Percentiles rank a stretch among this genome's conserved stretches.
Evolutionary conservation across 768 basidiomycete species (phyloP).

Genomic region (Amanita phalloides): DNA sequence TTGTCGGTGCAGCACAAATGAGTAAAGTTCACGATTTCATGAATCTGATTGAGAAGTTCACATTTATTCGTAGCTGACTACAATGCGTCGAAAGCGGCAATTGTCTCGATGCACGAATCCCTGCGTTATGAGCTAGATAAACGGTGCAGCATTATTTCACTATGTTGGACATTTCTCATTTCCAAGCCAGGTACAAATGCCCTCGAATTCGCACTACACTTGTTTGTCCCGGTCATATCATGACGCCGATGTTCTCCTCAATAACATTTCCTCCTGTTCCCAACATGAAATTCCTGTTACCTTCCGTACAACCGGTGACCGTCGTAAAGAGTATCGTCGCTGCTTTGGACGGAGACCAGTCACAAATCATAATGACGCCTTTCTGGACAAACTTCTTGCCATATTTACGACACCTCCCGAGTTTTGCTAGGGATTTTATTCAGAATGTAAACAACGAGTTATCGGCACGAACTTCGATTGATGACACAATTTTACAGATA

Average conservation of each 20-base stretch:
- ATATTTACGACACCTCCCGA: conserved; percentile 48
- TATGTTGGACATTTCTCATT: conserved; percentile 3
- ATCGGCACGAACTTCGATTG: conserved; percentile 19
- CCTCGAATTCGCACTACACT: conserved; percentile 83
- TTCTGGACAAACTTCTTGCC: conserved; percentile 59
- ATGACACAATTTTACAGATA: conserved; percentile 27
- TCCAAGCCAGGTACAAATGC: conserved; percentile 44
- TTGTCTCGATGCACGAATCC: conserved; percentile 70
- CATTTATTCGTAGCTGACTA: conserved; percentile 58
- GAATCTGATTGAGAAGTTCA: background rate
- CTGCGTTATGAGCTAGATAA: conserved; percentile 84
- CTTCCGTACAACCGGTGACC: conserved; percentile 59
- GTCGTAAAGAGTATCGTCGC: conserved; percentile 77
- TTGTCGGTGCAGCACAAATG: conserved; percentile 66
- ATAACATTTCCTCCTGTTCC: conserved; percentile 35
- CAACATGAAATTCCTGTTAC: conserved; percentile 65
- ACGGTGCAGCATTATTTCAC: conserved; percentile 25
- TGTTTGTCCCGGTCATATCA: conserved; percentile 69
- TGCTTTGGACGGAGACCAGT: conserved; percentile 74
- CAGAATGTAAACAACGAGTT: conserved; percentile 41
- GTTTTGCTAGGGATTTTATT: conserved; percentile 60
- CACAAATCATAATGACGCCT: conserved; percentile 58
- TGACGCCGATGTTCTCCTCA: conserved; percentile 69
- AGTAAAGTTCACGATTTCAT: conserved; percentile 26
- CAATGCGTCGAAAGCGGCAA: conserved; percentile 86